Evolutionary conservation across 306 rosid species (phyloP).

Genomic region (Trifolium dubium): DNA sequence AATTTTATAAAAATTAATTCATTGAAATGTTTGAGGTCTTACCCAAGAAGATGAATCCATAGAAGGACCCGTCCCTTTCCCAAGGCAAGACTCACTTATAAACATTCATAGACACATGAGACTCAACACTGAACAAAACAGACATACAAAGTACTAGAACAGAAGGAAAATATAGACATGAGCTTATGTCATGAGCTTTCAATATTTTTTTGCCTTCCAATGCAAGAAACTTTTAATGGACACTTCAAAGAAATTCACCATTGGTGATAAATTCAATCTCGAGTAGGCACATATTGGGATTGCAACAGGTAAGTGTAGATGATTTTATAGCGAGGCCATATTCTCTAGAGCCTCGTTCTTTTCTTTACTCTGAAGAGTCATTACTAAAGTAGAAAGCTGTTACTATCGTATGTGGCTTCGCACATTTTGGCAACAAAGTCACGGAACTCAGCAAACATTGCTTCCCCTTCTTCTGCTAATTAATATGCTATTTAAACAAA

Average conservation of each 20-base stretch:
- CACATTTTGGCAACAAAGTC: conserved; percentile 2
- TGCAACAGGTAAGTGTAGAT: neutral
- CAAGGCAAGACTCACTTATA: neutral
- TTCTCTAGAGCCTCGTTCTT: neutral
- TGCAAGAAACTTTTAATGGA: neutral
- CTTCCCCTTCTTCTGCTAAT: conserved; percentile 7
- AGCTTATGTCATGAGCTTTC: neutral
- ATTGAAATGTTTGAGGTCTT: neutral
- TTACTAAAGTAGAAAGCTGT: neutral
- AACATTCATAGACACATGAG: neutral
- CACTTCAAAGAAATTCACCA: neutral
- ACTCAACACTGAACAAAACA: too few species aligned
- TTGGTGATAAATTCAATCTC: neutral
- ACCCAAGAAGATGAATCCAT: neutral
- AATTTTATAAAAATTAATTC: neutral
- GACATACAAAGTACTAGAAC: neutral
- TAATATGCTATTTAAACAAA: conserved; percentile 23
- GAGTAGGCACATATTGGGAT: neutral
- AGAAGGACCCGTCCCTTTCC: neutral
- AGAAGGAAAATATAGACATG: neutral
- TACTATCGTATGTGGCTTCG: neutral
- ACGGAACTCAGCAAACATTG: neutral
- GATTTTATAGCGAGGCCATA: too few species aligned
- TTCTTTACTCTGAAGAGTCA: neutral
- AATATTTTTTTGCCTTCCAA: neutral